A percentile compares a stretch with the other conserved stretches of the same genome.
phyloP scores from a whole-genome alignment of 768 basidiomycete genomes.

The Agaricus blazei region DNA sequence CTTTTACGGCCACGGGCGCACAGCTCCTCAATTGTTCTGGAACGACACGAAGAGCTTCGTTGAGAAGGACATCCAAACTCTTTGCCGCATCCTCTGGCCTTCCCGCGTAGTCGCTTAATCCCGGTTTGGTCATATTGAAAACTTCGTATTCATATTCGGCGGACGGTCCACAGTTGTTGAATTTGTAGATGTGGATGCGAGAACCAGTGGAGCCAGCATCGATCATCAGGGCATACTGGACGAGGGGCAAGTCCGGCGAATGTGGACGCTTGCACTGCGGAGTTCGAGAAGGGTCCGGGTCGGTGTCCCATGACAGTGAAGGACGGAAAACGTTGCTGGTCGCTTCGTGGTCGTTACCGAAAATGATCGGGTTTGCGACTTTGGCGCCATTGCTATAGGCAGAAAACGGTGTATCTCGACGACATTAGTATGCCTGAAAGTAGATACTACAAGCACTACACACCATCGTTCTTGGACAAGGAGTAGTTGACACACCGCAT shows the following conservation, averaged over 20 bases:
- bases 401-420: neutral
- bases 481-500: conserved; percentile 30
- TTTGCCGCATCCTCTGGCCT: conserved; percentile 68
- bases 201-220: conserved; percentile 98
- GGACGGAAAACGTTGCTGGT: conserved; percentile 26
- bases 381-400: conserved; percentile 1
- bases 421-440: conserved; percentile 6
- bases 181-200: conserved; percentile 97
- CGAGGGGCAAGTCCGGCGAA: conserved; percentile 45
- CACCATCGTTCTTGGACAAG: conserved; percentile 17
- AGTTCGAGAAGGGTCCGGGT: conserved; percentile 70
- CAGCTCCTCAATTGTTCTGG: conserved; percentile 65
- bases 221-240: conserved; percentile 95
- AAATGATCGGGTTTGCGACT: conserved; percentile 1
- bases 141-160: conserved; percentile 90
- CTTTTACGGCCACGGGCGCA: conserved; percentile 88
- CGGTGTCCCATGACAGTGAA: conserved; percentile 56
- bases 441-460: conserved; percentile 16
- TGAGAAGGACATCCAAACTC: conserved; percentile 73
- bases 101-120: conserved; percentile 61
- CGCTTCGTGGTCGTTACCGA: conserved; percentile 6
- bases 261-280: conserved; percentile 63
- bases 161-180: conserved; percentile 80
- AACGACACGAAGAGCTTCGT: conserved; percentile 75
- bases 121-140: conserved; percentile 78